Conservation (phyloP, 2,329 filamentous ascomycete genomes). For the Epichloe scottii region DNA sequence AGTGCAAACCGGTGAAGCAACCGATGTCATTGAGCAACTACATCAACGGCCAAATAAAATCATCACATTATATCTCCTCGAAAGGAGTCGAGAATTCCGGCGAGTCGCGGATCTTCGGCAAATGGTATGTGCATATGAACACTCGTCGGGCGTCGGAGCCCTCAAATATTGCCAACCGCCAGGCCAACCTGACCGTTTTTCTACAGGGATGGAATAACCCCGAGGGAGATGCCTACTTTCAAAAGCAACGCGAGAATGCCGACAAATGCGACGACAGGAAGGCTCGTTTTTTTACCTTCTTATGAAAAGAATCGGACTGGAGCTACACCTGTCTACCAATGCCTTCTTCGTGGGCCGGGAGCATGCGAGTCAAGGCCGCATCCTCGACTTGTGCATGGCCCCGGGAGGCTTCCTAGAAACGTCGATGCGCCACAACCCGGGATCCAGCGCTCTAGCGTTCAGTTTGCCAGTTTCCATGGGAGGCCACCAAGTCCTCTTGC, state of each 20-base stretch:
- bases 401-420: constrained; percentile 37
- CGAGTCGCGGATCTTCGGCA: constrained; percentile 1
- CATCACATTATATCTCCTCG: not conserved
- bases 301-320: constrained; percentile 29
- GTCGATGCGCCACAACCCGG: constrained; percentile 23
- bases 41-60: not conserved
- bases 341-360: constrained; percentile 16
- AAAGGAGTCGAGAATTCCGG: not conserved
- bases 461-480: constrained; percentile 27
- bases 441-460: constrained; percentile 21
- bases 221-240: constrained; percentile 29
- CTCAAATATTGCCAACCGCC: not conserved
- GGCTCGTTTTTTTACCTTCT: constrained; percentile 21
- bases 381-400: constrained; percentile 45
- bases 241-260: constrained; percentile 19
- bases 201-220: constrained; percentile 32
- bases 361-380: constrained; percentile 1
- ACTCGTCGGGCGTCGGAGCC: not conserved
- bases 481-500: constrained; percentile 26
- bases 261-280: not conserved
- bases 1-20: not conserved
- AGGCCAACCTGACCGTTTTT: not conserved
- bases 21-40: not conserved
- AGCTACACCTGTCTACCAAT: constrained; percentile 24
- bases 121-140: not conserved